Conservation (phyloP, 306 rosid genomes). For the Prinsepia uniflora region DNA sequence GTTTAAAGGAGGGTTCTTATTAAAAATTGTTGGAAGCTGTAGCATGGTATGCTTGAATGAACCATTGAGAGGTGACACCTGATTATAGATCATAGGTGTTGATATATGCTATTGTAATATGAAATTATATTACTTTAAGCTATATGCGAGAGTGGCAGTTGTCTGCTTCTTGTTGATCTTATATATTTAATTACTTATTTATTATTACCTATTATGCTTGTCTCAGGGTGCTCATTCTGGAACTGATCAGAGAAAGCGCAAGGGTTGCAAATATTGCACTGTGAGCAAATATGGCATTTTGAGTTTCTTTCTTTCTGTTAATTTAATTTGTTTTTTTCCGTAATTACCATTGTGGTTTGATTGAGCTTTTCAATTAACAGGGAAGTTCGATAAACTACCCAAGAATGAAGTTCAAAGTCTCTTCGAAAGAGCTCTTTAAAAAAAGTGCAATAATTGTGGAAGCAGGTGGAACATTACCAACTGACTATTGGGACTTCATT, state of each 20-base stretch:
- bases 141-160: slow-evolving; percentile 6
- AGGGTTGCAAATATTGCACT: slow-evolving; percentile 69
- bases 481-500: slow-evolving; percentile 80
- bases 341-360: slow-evolving; percentile 5
- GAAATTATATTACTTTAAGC: background rate
- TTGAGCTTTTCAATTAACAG: slow-evolving; percentile 38
- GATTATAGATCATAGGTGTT: background rate
- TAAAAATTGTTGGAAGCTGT: background rate
- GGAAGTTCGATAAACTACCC: slow-evolving; percentile 62
- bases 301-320: slow-evolving; percentile 40
- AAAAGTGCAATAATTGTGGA: slow-evolving; percentile 70
- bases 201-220: slow-evolving; percentile 26
- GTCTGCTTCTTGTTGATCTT: slow-evolving; percentile 25
- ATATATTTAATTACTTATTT: slow-evolving; percentile 2
- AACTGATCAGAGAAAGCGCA: slow-evolving; percentile 27
- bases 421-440: slow-evolving; percentile 55
- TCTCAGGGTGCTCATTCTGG: slow-evolving; percentile 48
- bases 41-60: background rate
- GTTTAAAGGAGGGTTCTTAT: background rate
- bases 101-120: background rate
- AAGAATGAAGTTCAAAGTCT: slow-evolving; percentile 65
- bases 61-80: background rate
- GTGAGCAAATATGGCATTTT: slow-evolving; percentile 55
- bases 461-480: slow-evolving; percentile 48
- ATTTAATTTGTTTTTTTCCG: slow-evolving; percentile 8